phyloP scores from a whole-genome alignment of 352 stramenopile species.

The Proteromonas lacertae region DNA sequence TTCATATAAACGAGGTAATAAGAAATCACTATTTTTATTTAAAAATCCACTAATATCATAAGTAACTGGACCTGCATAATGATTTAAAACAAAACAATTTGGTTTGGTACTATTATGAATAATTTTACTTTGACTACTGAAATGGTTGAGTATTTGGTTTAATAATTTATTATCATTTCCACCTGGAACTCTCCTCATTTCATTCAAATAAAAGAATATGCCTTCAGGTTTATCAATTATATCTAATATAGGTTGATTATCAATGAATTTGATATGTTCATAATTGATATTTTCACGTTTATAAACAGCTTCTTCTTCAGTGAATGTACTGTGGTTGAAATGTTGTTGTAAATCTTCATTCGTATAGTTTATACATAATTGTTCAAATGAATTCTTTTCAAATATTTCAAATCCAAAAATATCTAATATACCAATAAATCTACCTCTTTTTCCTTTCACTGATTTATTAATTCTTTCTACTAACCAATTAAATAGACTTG shows the following conservation, averaged over 20 bases:
- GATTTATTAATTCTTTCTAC: slow-evolving; percentile 20
- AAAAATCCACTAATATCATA: slow-evolving; percentile 71
- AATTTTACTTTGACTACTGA: too few species aligned
- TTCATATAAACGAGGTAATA: slow-evolving; percentile 12
- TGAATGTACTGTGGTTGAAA: slow-evolving; percentile 58
- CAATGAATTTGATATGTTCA: slow-evolving; percentile 45
- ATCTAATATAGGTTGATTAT: slow-evolving; percentile 60
- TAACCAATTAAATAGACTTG: slow-evolving; percentile 18
- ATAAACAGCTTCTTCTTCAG: slow-evolving; percentile 84
- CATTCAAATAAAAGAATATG: too few species aligned
- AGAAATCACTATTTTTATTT: slow-evolving; percentile 86
- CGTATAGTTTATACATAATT: slow-evolving; percentile 78
- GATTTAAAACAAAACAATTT: neutral
- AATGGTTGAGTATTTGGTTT: too few species aligned
- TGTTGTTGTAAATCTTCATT: slow-evolving; percentile 75
- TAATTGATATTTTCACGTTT: slow-evolving; percentile 72
- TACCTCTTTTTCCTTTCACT: slow-evolving; percentile 5
- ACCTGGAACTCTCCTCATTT: slow-evolving; percentile 15
- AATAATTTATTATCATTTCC: slow-evolving; percentile 7
- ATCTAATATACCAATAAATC: slow-evolving; percentile 24
- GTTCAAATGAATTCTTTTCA: slow-evolving; percentile 50
- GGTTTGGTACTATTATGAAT: slow-evolving; percentile 4
- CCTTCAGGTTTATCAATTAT: too few species aligned
- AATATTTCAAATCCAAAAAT: slow-evolving; percentile 77
- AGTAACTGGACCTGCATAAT: slow-evolving; percentile 39